Percentiles rank a stretch among this genome's conserved stretches.
phyloP scores from a whole-genome alignment of 176 grass and related monocot species.

The Hsuehochloa calcarea region DNA sequence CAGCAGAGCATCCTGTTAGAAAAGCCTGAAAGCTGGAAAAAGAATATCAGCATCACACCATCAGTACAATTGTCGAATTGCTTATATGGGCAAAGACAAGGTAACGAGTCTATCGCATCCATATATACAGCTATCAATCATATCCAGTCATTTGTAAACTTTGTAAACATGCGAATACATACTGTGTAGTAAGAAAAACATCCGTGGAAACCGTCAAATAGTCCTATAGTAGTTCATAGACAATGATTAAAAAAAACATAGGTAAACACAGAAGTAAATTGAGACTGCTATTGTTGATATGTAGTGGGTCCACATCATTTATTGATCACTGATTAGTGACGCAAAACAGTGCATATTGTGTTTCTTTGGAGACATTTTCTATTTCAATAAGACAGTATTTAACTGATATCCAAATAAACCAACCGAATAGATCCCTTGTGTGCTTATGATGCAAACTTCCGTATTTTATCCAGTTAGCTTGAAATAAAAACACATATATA shows the following conservation, averaged over 20 bases:
- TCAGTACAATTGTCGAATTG: slow-evolving; percentile 33
- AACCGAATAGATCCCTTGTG: not conserved
- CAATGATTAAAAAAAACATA: not conserved
- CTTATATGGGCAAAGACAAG: slow-evolving; percentile 7
- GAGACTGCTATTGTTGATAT: not conserved
- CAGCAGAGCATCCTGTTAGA: slow-evolving; percentile 88
- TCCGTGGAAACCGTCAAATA: not conserved
- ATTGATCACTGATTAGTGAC: not conserved
- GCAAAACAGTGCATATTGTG: not conserved
- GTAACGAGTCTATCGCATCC: not conserved
- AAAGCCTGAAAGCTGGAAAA: slow-evolving; percentile 72
- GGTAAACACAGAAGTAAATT: not conserved
- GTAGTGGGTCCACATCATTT: not conserved
- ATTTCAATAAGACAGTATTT: not conserved
- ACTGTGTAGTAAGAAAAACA: not conserved
- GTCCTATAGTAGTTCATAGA: not conserved
- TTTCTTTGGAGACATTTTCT: not conserved
- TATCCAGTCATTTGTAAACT: not conserved
- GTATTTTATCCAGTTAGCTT: not conserved
- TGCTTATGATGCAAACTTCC: not conserved
- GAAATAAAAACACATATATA: slow-evolving; percentile 3
- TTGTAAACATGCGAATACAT: not conserved
- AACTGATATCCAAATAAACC: not conserved
- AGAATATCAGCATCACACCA: slow-evolving; percentile 42
- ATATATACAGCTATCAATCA: not conserved